Base-by-base conservation (phyloP, 257 asterid species). In the Knoxia roxburghii region DNA sequence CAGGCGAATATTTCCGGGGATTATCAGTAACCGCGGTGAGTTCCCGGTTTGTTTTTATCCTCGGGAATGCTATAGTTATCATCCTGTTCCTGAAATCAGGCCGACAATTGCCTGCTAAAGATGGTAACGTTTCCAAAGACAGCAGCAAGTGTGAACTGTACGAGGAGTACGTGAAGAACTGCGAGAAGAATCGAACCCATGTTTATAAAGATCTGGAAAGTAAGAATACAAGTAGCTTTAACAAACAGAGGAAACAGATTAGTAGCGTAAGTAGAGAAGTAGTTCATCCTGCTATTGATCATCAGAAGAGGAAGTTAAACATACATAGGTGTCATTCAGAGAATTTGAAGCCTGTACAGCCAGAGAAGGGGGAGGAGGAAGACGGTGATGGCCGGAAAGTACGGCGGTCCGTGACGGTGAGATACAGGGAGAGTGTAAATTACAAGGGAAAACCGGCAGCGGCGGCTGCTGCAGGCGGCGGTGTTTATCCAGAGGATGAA, bases 21-120 rank as follows among this genome's bases (percentile, higher is more conserved):
- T 45, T 86, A 33, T 70, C 87, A 30, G 65, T 57, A n/a, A 49
- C 79, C 9, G 69, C 85, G 21, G 65, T 85, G 20, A 75, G 89
- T 77, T 85, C 95, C 18, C 50, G 73, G 29, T 85, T 82, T 62
- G 96, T 90, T 6, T 90, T 90, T 74, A 37, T 90, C 23, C 2
- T 88, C 21, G 98, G 94, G 11, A 89, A 91, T 86, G 79, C 61
- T 23, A 91, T 91, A 15, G 86, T 91, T 17, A 18, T 84, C 75
- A 72, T 60, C 55, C 81, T 91, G 67, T 78, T 85, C 74, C 37
- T 87, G 24, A 80, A 77, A 61, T 87, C 96, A 5, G 83, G 90
- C 15, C n/a, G n/a, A n/a, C 70, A 68, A 0, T 49, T 51, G 7
- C 70, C 93, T 8, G 45, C 67, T 40, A 50, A 72, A 26, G 67